A percentile compares a stretch with the other conserved stretches of the same genome.
Conservation (phyloP, 345 rosid species). For the Bruguiera gymnorhiza region DNA sequence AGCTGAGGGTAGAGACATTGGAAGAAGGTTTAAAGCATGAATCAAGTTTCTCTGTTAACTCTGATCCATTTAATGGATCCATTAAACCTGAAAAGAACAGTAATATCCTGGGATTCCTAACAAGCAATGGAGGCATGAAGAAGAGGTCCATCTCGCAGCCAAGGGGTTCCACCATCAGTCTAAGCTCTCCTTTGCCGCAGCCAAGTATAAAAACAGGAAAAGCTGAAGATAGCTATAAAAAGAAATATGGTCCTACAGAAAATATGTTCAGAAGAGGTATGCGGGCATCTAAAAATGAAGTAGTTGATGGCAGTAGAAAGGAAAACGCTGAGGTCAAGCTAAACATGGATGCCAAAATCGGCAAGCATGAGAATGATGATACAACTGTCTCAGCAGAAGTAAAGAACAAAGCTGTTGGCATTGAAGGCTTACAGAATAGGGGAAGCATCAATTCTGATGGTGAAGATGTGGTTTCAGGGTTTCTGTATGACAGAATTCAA, state of each 20-base stretch:
- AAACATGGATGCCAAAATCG: slow-evolving; percentile 22
- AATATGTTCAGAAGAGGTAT: slow-evolving; percentile 34
- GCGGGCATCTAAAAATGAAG: slow-evolving; percentile 58
- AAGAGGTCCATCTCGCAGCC: slow-evolving; percentile 73
- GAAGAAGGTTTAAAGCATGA: slow-evolving; percentile 63
- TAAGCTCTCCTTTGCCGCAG: slow-evolving; percentile 45
- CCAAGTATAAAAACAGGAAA: slow-evolving; percentile 31
- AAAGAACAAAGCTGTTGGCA: slow-evolving; percentile 21
- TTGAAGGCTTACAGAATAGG: slow-evolving; percentile 31
- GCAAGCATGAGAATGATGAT: slow-evolving; percentile 23
- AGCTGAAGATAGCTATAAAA: slow-evolving; percentile 25
- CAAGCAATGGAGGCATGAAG: slow-evolving; percentile 51
- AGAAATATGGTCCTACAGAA: slow-evolving; percentile 33
- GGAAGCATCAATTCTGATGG: slow-evolving; percentile 19
- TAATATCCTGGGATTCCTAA: slow-evolving; percentile 65
- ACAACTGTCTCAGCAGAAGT: slow-evolving; percentile 12
- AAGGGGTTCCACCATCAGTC: slow-evolving; percentile 42
- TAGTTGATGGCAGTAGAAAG: slow-evolving; percentile 51
- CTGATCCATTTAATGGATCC: slow-evolving; percentile 28
- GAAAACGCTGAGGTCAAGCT: slow-evolving; percentile 48
- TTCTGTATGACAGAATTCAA: slow-evolving; percentile 82
- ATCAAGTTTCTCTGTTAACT: slow-evolving; percentile 27
- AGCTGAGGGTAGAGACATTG: slow-evolving; percentile 67
- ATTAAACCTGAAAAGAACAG: slow-evolving; percentile 51
- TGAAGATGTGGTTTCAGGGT: slow-evolving; percentile 75